Base-by-base conservation (phyloP, 352 stramenopile genomes). In the Phytopythium delawarense region DNA sequence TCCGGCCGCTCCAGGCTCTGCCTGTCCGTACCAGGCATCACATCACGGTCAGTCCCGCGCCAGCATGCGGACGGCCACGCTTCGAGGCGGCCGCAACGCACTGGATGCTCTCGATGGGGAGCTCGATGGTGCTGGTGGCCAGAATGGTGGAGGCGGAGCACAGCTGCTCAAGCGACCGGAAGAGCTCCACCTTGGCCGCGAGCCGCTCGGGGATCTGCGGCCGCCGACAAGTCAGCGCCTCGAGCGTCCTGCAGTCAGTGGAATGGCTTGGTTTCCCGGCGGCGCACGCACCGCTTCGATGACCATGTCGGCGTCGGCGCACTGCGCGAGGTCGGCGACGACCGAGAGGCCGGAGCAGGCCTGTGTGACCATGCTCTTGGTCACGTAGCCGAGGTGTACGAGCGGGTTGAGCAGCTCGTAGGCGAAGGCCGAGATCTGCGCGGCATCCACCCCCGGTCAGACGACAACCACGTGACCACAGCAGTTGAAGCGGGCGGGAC, bases 321-420 rank as follows among this genome's bases (percentile, higher is more conserved):
- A 86, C n/a, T 85, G 62, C 13, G 68, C 57, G 13, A 92, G 46
- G n/a, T 82, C 70, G 18, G 45, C 57, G 34, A 83, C 80, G 12
- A 84, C 58, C 23, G 66, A 70, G 59, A 89, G 72, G 67, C 81
- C 78, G 23, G 64, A 53, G 62, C 78, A 87, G 0, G 78, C 80
- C 28, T 79, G 71, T 13, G 77, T 88, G 54, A 89, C 63, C 78
- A 92, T 88, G 62, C 72, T 80, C 71, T 89, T 87, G 65, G 80
- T 88, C 30, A 89, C 80, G 73, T 89, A 92, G 30, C 82, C 82
- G 21, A 92, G 71, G 58, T 88, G 79, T 59, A 87, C 66, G 66
- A 92, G 68, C 58, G 82, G 82, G 45, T 86, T 83, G 49, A 92
- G 69, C 59, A 87, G 65, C 57, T 89, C 80, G 50, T 84, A 87